These are phyloP conservation scores for Hemileccinum rubropunctum DNA, from an alignment of 768 basidiomycete species.

Conservation along the genomic window DNA sequence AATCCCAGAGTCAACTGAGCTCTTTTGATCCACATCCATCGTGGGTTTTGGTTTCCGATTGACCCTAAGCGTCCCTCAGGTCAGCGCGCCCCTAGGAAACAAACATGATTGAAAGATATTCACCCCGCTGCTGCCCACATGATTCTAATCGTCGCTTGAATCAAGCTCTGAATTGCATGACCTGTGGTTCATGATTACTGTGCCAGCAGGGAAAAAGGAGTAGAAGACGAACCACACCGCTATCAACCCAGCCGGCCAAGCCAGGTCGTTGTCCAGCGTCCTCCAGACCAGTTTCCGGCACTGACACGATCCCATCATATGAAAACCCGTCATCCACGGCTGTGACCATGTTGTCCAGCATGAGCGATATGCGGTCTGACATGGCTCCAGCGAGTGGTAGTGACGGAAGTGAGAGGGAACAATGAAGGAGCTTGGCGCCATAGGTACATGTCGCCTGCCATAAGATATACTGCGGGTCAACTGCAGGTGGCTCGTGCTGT, in stretches of 20 bases:
- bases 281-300: slow-evolving; percentile 13
- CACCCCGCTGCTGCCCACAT: too few relatives aligned
- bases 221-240: not conserved
- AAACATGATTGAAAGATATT: too few relatives aligned
- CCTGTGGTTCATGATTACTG: too few relatives aligned
- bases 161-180: too few relatives aligned
- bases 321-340: slow-evolving; percentile 8
- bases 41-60: too few relatives aligned
- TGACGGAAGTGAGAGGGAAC: not conserved
- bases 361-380: not conserved
- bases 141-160: too few relatives aligned
- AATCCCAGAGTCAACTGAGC: too few relatives aligned
- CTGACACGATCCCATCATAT: slow-evolving; percentile 7
- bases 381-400: not conserved
- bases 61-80: too few relatives aligned
- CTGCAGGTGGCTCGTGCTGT: too few relatives aligned
- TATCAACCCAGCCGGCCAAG: not conserved
- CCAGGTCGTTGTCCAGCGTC: not conserved
- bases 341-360: slow-evolving; percentile 1
- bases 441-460: not conserved
- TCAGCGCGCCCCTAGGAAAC: too few relatives aligned
- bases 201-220: too few relatives aligned
- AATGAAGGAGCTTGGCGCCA: not conserved
- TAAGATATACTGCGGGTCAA: not conserved
- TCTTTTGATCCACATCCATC: too few relatives aligned